Evolutionary conservation across 192 early-diverging fungal species (phyloP).

Genomic region (Coemansia sp.): DNA sequence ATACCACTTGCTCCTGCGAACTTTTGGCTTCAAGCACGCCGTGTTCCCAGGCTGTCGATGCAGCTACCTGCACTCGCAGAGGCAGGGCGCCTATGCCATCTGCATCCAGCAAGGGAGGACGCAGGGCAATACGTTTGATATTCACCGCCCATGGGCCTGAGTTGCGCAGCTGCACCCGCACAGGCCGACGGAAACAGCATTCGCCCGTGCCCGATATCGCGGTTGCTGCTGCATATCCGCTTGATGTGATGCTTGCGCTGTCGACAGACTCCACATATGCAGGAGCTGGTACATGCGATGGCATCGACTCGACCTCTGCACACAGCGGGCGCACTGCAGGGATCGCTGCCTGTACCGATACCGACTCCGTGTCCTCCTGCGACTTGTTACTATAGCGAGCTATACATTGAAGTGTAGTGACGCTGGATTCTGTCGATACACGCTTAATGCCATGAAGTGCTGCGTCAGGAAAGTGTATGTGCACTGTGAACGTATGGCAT

Average conservation of each 20-base stretch:
- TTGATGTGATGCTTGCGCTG: neutral
- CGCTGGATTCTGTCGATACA: neutral
- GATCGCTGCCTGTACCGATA: conserved; percentile 12
- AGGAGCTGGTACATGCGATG: conserved; percentile 17
- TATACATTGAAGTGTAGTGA: neutral
- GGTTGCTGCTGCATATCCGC: conserved; percentile 3
- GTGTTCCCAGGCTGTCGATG: neutral
- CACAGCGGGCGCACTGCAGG: conserved; percentile 26
- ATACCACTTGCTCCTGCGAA: conserved; percentile 25
- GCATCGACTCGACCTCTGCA: conserved; percentile 13
- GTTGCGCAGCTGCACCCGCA: conserved; percentile 29
- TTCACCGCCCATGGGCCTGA: conserved; percentile 25
- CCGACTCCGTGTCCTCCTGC: conserved; percentile 2
- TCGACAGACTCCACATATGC: neutral
- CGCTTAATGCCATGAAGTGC: conserved; percentile 7
- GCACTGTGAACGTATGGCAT: conserved; percentile 13
- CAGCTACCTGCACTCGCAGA: conserved; percentile 15
- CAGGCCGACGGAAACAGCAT: conserved; percentile 35
- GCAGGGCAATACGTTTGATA: conserved; percentile 15
- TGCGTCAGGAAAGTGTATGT: conserved; percentile 19
- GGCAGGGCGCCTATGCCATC: neutral
- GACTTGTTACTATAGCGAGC: neutral
- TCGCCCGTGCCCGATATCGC: conserved; percentile 8
- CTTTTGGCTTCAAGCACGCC: conserved; percentile 3
- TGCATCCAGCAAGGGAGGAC: conserved; percentile 8